These are phyloP conservation scores for Neophaeococcomyces aloes DNA, from an alignment of 2,329 filamentous ascomycete species.

Conservation along the genomic window DNA sequence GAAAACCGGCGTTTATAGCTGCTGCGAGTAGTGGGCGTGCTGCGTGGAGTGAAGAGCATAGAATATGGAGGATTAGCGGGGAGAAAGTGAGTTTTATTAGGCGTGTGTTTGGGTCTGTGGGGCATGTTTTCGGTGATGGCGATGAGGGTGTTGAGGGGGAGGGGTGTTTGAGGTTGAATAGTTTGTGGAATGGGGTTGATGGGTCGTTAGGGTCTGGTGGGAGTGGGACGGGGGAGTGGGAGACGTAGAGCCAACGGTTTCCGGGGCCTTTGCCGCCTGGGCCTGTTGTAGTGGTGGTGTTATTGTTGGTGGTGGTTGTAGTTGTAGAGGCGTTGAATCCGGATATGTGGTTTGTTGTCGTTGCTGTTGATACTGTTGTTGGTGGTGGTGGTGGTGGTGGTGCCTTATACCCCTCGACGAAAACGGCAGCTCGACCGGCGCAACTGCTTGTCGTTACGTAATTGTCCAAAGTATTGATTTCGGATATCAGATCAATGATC, in stretches of 20 bases:
- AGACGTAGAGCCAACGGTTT: constrained; percentile 77
- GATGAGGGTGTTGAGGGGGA: neutral
- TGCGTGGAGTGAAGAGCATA: constrained; percentile 57
- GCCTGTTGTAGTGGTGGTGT: constrained; percentile 39
- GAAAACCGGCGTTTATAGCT: constrained; percentile 71
- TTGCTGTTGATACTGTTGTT: neutral
- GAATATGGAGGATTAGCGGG: constrained; percentile 59
- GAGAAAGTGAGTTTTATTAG: constrained; percentile 20
- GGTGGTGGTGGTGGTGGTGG: constrained; percentile 9
- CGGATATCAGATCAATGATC: constrained; percentile 52
- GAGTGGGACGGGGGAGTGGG: constrained; percentile 57
- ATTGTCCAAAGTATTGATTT: constrained; percentile 64
- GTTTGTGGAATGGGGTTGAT: neutral
- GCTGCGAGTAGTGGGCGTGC: constrained; percentile 67
- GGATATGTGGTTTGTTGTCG: constrained; percentile 45
- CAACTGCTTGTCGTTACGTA: constrained; percentile 91
- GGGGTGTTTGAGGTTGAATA: neutral
- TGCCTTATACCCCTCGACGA: constrained; percentile 62
- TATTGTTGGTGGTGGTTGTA: constrained; percentile 15
- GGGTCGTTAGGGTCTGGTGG: neutral
- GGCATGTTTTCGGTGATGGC: neutral
- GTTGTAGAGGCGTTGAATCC: constrained; percentile 30
- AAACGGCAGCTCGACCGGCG: constrained; percentile 76
- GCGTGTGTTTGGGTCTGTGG: constrained; percentile 13
- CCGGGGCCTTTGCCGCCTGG: constrained; percentile 74